Evolutionary conservation across 164 flowering plant species (phyloP).

Genomic region (Cinnamomum chago): DNA sequence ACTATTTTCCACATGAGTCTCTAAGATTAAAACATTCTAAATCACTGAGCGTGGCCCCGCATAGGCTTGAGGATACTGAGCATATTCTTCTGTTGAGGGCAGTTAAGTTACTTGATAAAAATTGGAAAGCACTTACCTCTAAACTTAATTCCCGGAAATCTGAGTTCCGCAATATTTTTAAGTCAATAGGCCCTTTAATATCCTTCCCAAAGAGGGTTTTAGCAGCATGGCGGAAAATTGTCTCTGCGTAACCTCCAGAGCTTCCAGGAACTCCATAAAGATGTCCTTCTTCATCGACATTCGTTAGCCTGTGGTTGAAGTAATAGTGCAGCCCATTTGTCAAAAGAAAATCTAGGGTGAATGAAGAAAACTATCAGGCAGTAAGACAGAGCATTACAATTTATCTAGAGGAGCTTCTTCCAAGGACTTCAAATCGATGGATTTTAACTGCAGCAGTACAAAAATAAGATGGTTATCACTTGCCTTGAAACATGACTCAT

Average conservation of each 20-base stretch:
- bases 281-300: conserved; percentile 69
- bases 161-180: conserved; percentile 63
- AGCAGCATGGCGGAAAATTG: conserved; percentile 76
- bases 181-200: conserved; percentile 62
- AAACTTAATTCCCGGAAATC: conserved; percentile 81
- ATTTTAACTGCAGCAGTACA: conserved; percentile 48
- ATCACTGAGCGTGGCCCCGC: too few species aligned
- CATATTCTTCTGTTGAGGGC: too few species aligned
- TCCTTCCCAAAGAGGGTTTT: conserved; percentile 65
- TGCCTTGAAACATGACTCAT: neutral
- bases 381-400: conserved; percentile 44
- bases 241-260: conserved; percentile 96
- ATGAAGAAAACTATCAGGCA: neutral
- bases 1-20: too few species aligned
- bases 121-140: conserved; percentile 52
- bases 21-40: too few species aligned
- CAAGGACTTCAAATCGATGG: conserved; percentile 59
- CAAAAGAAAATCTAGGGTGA: neutral
- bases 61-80: too few species aligned
- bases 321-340: neutral
- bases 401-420: conserved; percentile 79
- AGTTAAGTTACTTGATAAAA: too few species aligned
- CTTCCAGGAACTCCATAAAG: conserved; percentile 87
- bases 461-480: neutral
- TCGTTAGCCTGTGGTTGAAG: conserved; percentile 55